Evolutionary conservation across 2,329 filamentous ascomycete species (phyloP).

Genomic region (Cytospora mali): DNA sequence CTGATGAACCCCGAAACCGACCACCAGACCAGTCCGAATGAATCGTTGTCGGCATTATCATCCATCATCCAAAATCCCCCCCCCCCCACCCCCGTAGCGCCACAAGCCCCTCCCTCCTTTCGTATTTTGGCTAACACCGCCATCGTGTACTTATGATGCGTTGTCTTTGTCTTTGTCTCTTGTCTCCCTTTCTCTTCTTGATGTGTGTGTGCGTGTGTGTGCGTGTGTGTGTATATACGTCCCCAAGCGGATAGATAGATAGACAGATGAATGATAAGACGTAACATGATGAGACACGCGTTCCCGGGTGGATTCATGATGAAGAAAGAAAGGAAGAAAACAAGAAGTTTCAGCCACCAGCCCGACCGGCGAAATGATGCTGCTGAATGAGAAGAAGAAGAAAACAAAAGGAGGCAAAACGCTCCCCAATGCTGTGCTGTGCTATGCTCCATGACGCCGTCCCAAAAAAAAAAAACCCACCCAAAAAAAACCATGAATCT

Average conservation of each 20-base stretch:
- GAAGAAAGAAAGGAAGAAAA: background rate
- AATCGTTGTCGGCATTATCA: conserved; percentile 2
- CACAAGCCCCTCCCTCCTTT: conserved; percentile 4
- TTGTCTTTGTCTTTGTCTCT: background rate
- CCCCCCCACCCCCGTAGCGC: background rate
- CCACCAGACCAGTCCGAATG: background rate
- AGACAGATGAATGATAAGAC: background rate
- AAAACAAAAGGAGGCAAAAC: background rate
- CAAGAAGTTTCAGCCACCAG: background rate
- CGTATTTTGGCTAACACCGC: conserved; percentile 8
- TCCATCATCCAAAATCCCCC: background rate
- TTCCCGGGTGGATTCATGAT: background rate
- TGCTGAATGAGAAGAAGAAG: background rate
- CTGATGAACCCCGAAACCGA: background rate
- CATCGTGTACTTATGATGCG: background rate
- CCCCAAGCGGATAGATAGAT: background rate
- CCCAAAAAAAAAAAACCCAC: no score
- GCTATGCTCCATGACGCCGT: conserved; percentile 18
- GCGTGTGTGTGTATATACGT: background rate
- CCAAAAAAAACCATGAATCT: no score
- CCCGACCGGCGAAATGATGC: background rate
- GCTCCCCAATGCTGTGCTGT: conserved; percentile 21
- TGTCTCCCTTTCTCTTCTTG: background rate
- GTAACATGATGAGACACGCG: background rate
- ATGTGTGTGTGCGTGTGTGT: background rate